phyloP scores from a whole-genome alignment of 345 rosid genomes.

The Conringia planisiliqua region DNA sequence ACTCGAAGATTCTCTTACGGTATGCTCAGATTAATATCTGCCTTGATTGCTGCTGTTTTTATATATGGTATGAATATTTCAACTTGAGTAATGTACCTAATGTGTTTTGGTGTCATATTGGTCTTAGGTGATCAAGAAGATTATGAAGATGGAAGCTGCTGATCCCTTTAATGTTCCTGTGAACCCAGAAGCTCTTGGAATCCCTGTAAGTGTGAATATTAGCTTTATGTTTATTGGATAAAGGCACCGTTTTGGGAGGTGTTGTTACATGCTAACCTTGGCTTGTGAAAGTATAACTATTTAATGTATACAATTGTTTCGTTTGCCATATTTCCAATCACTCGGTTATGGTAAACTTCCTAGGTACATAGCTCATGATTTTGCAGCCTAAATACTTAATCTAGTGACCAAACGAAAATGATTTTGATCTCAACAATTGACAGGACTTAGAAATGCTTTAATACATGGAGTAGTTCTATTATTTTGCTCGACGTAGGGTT shows the following conservation, averaged over 20 bases:
- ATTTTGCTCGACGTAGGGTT: background rate
- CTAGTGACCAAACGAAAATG: background rate
- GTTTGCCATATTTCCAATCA: background rate
- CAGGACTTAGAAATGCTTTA: background rate
- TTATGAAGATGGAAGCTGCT: constrained; percentile 99
- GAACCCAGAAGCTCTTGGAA: constrained; percentile 92
- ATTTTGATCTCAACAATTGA: background rate
- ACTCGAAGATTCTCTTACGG: constrained; percentile 61
- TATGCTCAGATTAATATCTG: constrained; percentile 32
- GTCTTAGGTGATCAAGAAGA: constrained; percentile 72
- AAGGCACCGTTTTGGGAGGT: background rate
- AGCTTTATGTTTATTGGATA: background rate
- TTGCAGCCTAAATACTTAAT: background rate
- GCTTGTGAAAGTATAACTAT: background rate
- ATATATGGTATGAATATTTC: background rate
- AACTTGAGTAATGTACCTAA: background rate
- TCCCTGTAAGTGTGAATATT: constrained; percentile 67
- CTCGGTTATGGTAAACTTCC: background rate
- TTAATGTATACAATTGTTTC: background rate
- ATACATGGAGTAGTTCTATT: background rate
- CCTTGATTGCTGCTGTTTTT: background rate
- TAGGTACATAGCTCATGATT: background rate
- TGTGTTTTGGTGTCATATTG: background rate
- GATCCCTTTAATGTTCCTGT: constrained; percentile 90
- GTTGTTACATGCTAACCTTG: background rate